Base-by-base conservation (phyloP, 1,284 basidiomycete species). In the Fomitiporia mediterranea region DNA sequence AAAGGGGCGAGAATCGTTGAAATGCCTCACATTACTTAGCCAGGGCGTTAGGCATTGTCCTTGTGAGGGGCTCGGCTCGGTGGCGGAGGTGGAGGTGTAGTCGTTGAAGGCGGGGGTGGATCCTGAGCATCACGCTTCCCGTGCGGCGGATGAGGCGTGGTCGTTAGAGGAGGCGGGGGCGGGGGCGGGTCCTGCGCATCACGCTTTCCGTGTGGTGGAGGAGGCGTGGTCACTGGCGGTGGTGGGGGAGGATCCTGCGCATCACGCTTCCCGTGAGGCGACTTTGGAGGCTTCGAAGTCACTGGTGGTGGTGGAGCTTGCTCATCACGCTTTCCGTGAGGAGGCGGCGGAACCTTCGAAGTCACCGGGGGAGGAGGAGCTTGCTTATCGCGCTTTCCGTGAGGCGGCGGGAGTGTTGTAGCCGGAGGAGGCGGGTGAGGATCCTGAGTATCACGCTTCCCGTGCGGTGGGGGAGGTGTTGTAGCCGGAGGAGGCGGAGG, bases 361-460 rank as follows among this genome's bases (percentile, higher is more conserved):
- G 35, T 39, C 25, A 8, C 2, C 13, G 50, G 50, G 2, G 48
- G 35, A 2, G 50, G 39, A 15, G 50, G 27, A 28, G 35, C 37
- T 13, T 38, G n/a, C 9, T 2, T 27, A 3, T 46, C 43, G 5
- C 43, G 21, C 25, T 46, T 46, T 1, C 43, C 43, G 1, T 38
- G 32, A 8, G 49, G 48, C 9, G 44, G 25, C 1, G 21, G 11
- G 7, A 19, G 39, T 17, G 39, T 8, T 7, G 39, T 19, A 7
- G 4, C 2, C 8, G 39, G 39, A 43, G 19, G 40, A 5, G 3
- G 40, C 4, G 40, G 40, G 4, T 28, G 49, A 17, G 13, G 11
- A 17, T 15, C 49, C 49, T 51, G 32, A 25, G 23, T 17, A 49
- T 49, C 47, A 27, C 44, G 44, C 23, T 47, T 47, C 15, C 23